phyloP scores from a whole-genome alignment of 2,329 filamentous ascomycete genomes.

The Bipolaris oryzae region DNA sequence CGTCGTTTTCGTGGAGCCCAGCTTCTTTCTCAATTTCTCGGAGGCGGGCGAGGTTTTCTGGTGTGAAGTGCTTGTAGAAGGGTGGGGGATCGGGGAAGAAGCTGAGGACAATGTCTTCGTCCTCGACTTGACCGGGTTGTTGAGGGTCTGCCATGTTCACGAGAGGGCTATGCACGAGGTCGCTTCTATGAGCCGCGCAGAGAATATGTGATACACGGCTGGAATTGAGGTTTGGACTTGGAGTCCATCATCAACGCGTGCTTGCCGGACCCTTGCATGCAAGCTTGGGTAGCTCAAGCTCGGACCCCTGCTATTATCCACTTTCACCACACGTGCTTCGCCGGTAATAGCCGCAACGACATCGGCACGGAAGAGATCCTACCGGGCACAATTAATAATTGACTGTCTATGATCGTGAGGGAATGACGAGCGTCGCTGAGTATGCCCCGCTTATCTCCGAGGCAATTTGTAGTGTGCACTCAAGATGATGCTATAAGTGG shows the following conservation, averaged over 20 bases:
- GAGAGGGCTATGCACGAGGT: neutral
- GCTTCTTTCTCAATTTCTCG: constrained; percentile 55
- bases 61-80: constrained; percentile 88
- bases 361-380: neutral
- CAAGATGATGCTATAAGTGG: constrained; percentile 2
- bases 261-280: constrained; percentile 16
- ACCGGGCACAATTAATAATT: neutral
- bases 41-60: constrained; percentile 70
- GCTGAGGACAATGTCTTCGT: constrained; percentile 33
- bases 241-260: neutral
- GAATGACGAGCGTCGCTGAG: neutral
- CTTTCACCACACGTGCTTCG: neutral
- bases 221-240: neutral
- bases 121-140: constrained; percentile 11
- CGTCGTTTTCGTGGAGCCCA: constrained; percentile 16
- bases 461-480: neutral
- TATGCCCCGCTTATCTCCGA: constrained; percentile 2
- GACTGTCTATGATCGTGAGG: neutral
- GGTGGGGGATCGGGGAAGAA: constrained; percentile 84
- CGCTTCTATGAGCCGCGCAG: neutral
- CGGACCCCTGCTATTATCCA: neutral
- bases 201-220: neutral
- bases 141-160: constrained; percentile 25
- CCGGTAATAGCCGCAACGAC: neutral
- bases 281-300: constrained; percentile 8